Evolutionary conservation across 2,329 filamentous ascomycete species (phyloP), one percentile per base, ranked within the genome.

Genomic region (Alternaria consortialis): DNA sequence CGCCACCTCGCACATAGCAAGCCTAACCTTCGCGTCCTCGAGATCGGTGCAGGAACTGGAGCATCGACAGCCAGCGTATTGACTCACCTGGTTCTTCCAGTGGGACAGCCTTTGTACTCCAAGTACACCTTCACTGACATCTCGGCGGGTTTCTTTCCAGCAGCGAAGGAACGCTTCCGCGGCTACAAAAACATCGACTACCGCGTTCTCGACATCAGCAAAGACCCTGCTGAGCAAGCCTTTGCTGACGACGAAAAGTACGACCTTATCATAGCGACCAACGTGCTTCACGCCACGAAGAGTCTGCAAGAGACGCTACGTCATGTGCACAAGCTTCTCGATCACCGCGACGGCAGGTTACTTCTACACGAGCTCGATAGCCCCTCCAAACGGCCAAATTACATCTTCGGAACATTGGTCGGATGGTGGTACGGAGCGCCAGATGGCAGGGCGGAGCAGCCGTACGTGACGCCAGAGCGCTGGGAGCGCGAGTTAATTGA

Each of bases 261-360:
- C 20, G 69, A 71, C 56, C 48, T 71, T 2, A 60, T 71, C 31
- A 32, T 71, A 7, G 65, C 66, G 0, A 40, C 48, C 1, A 63
- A 62, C 43, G 43, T 29, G 5, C 6, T 48, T 20, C 53, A 55
- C 11, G 23, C 13, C 9, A 55, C 53, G 13, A 40, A 29, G 11
- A 46, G 15, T 15, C 15, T 55, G 13, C 61, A 2, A 12, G 15
- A 29, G 8, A 23, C 54, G 6, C 54, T 56, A 8, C 13, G 6
- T 4, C 42, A 67, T 23, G 29, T 65, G 3, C 50, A 50, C 20
- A 47, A 42, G 17, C 55, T 72, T 3, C 54, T 72, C 1, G 15
- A 36, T 13, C 32, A 34, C 32, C 80, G 82, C 0, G 79, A 77
- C 3, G 84, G 84, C 0, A 75, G 80, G 25, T 66, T 86, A 0